A percentile compares a stretch with the other conserved stretches of the same genome.
Conservation (phyloP, 139 green algal species). For the Yamagishiella unicocca region DNA sequence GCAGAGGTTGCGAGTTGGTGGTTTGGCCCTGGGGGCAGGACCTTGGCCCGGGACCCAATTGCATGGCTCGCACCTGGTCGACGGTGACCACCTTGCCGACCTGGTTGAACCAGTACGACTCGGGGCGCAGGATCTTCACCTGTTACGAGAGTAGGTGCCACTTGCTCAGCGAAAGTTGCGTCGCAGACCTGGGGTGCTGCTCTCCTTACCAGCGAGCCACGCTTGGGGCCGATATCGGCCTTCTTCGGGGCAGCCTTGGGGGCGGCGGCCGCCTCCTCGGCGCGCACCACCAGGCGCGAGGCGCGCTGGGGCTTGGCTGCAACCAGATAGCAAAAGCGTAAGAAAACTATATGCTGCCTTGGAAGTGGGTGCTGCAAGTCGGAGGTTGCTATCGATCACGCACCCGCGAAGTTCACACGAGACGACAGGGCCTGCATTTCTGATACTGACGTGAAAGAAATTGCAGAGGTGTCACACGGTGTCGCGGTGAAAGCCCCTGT, state of each 20-base stretch:
- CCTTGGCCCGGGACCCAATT: too few relatives aligned
- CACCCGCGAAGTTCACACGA: conserved; percentile 46
- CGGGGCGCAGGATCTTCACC: conserved; percentile 97
- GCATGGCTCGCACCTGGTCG: conserved; percentile 93
- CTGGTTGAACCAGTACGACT: conserved; percentile 99
- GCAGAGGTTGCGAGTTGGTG: background rate
- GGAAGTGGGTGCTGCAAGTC: background rate
- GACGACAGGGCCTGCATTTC: conserved; percentile 48
- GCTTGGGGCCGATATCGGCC: conserved; percentile 87
- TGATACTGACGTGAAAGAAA: background rate
- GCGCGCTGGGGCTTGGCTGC: conserved; percentile 58
- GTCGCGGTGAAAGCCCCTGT: conserved; percentile 5
- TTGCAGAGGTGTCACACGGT: conserved; percentile 25
- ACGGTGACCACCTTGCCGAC: conserved; percentile 98
- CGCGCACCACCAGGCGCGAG: conserved; percentile 58
- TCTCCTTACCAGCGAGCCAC: conserved; percentile 76
- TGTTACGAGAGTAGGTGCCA: conserved; percentile 53
- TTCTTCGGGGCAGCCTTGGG: conserved; percentile 70
- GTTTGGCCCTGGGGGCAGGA: too few relatives aligned
- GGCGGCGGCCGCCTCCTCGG: conserved; percentile 53
- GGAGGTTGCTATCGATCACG: conserved; percentile 9
- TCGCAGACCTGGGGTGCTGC: background rate
- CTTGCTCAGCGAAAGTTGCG: background rate
- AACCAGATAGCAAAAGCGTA: background rate
- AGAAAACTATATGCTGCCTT: background rate